Base-by-base conservation (phyloP, 257 asterid genomes). In the Paraleonurus japonicus region DNA sequence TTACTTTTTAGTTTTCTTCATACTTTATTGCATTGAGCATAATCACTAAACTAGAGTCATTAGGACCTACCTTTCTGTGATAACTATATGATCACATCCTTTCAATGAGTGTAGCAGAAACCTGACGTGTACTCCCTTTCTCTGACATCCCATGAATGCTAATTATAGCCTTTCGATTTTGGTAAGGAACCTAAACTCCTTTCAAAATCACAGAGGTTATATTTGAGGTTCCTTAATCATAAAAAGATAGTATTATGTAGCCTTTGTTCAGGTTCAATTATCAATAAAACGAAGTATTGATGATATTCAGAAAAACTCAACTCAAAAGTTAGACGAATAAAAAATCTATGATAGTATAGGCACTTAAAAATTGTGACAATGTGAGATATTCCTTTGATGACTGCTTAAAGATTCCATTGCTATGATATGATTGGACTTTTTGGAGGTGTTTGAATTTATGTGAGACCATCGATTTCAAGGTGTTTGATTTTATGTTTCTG, bases 401-500 rank as follows among this genome's bases (percentile, higher is more conserved):
- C 28, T 71, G 12, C 24, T 63, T 23, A 32, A 28, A 57, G 57
- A 45, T 45, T 45, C 7, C 17, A 45, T 11, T 41, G 48, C 11
- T 41, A 41, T 45, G 51, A 45, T 45, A 43, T 45, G 51, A 45
- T 45, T 45, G 47, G n/a, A 39, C n/a, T 10, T 41, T 35, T 41
- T 41, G 2, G 53, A 45, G 17, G 32, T 23, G 3, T 65, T 24
- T 17, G 16, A 53, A 24, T 23, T 8, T 20, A 10, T 27, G 13
- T 48, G 70, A 72, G 45, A 72, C 9, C 11, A 32, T 72, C 16
- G 5, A 61, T 20, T 59, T 30, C 35, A 69, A 53, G 71, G 68
- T 57, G 30, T 41, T 51, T 30, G 57, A 72, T 80, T 70, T 64
- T 73, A 55, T 81, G 66, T 55, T 72, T 11, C 28, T 82, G 65